These are phyloP conservation scores for Yamadazyma diddensiae DNA, from an alignment of 1,139 yeast species.

Conservation along the genomic window DNA sequence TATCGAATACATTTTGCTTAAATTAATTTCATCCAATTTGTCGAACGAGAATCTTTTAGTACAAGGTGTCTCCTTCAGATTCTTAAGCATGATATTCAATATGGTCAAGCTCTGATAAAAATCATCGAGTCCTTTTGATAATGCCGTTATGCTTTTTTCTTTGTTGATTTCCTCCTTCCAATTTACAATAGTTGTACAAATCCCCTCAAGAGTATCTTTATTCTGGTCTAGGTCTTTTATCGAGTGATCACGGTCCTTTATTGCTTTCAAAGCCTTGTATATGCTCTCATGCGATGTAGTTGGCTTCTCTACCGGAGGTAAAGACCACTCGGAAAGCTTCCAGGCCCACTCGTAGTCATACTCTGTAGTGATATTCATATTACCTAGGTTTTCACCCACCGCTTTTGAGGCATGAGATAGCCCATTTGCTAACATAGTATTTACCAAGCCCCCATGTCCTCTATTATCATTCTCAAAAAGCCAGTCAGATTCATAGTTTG, in stretches of 20 bases:
- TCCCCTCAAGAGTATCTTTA: neutral
- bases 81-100: no score
- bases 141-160: neutral
- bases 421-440: constrained; percentile 45
- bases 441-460: constrained; percentile 18
- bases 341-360: constrained; percentile 54
- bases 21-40: constrained; percentile 7
- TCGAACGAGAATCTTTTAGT: constrained; percentile 4
- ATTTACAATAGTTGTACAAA: constrained; percentile 2
- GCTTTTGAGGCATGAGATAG: constrained; percentile 46
- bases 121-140: constrained; percentile 1
- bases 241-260: constrained; percentile 34
- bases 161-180: constrained; percentile 2
- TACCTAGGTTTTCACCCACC: constrained; percentile 16
- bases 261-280: constrained; percentile 45
- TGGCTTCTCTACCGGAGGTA: constrained; percentile 42
- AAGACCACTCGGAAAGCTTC: constrained; percentile 71
- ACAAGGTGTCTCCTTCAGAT: no score
- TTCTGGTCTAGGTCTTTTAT: no score
- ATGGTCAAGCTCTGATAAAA: constrained; percentile 4
- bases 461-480: constrained; percentile 14
- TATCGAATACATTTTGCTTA: constrained; percentile 10
- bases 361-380: constrained; percentile 3
- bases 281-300: constrained; percentile 38
- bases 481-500: constrained; percentile 49